Conservation (phyloP, 2,329 filamentous ascomycete genomes). For the Colletotrichum magnum region DNA sequence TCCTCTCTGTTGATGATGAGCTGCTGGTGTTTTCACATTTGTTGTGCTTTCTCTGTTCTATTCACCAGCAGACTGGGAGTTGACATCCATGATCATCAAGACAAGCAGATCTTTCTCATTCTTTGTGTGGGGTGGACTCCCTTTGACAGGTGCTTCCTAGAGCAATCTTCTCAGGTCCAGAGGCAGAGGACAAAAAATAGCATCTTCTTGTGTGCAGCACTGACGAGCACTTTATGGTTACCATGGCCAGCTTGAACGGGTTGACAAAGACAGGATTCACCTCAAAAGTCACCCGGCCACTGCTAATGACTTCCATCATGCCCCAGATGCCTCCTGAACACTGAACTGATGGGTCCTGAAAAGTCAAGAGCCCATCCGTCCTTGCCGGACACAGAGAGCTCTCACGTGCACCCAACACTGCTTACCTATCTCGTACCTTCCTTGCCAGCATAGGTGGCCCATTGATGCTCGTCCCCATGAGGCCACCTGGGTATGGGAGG, state of each 20-base stretch:
- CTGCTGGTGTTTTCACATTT: conserved; percentile 4
- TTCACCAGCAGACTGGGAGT: conserved; percentile 11
- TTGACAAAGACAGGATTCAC: no score
- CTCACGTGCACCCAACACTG: not conserved
- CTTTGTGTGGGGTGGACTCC: not conserved
- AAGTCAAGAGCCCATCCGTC: conserved; percentile 9
- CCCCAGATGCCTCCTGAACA: conserved; percentile 5
- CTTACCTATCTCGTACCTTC: not conserved
- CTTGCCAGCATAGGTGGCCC: not conserved
- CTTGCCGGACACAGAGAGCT: not conserved
- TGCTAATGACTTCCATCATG: not conserved
- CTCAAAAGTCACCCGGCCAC: not conserved
- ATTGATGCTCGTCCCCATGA: conserved; percentile 4
- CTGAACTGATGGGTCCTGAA: not conserved
- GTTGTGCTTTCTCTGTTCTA: not conserved
- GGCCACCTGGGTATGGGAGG: not conserved
- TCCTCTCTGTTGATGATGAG: conserved; percentile 1
- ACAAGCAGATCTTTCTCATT: not conserved
- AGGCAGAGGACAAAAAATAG: not conserved
- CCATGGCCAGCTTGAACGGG: no score
- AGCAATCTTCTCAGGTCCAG: not conserved
- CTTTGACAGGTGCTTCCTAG: not conserved
- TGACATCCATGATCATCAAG: not conserved
- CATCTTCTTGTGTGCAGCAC: no score
- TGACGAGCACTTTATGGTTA: no score